Evolutionary conservation across 2,329 filamentous ascomycete species (phyloP).

Genomic region (Lachnellula occidentalis): DNA sequence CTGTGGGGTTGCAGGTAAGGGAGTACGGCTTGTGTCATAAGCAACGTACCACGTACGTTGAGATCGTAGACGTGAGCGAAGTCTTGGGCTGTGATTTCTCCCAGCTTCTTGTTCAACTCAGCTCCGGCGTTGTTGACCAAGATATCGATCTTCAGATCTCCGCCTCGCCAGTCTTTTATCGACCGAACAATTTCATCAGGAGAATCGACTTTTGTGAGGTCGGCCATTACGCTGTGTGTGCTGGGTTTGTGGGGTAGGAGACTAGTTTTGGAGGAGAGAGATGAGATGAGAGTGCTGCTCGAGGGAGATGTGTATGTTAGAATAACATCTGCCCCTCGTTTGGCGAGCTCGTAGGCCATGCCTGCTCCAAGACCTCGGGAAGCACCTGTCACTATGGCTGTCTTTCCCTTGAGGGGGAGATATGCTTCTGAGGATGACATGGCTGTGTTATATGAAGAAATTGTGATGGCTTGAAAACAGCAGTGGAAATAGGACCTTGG

Average conservation of each 20-base stretch:
- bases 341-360: constrained; percentile 12
- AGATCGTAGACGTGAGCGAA: constrained; percentile 68
- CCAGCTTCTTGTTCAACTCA: constrained; percentile 23
- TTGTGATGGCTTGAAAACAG: neutral
- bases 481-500: neutral
- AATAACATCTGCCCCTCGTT: constrained; percentile 15
- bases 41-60: constrained; percentile 50
- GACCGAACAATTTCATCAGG: constrained; percentile 52
- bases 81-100: constrained; percentile 45
- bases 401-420: constrained; percentile 9
- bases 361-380: constrained; percentile 14
- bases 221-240: constrained; percentile 59
- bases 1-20: constrained; percentile 7
- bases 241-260: constrained; percentile 49
- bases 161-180: constrained; percentile 33
- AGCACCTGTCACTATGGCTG: constrained; percentile 15
- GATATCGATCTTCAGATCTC: constrained; percentile 57
- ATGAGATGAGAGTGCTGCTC: neutral
- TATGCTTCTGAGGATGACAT: neutral
- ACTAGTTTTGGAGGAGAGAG: neutral
- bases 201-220: constrained; percentile 56
- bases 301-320: constrained; percentile 1
- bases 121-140: constrained; percentile 77
- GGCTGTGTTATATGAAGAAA: neutral
- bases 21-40: constrained; percentile 14